These are phyloP conservation scores for Tanozyma kutaoensis DNA, from an alignment of 805 yeast species.

Conservation along the genomic window DNA sequence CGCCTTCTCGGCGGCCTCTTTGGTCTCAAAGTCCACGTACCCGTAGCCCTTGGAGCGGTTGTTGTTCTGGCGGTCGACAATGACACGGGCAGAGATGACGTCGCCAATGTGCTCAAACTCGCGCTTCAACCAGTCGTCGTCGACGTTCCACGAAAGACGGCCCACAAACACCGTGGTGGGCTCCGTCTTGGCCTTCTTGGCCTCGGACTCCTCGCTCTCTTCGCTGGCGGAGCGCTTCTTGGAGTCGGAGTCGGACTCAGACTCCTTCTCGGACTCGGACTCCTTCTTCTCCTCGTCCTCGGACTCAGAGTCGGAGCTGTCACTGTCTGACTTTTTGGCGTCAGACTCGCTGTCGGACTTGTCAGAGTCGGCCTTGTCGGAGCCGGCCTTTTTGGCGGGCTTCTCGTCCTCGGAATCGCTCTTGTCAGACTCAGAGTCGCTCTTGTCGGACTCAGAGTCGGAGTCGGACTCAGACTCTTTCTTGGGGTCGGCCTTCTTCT, in stretches of 20 bases:
- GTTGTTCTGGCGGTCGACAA: slow-evolving; percentile 71
- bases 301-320: not conserved
- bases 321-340: slow-evolving; percentile 2
- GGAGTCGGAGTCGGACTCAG: too few species aligned
- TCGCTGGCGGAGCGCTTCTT: slow-evolving; percentile 13
- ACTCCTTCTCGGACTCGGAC: too few species aligned
- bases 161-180: slow-evolving; percentile 85
- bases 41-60: slow-evolving; percentile 96
- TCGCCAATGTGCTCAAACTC: slow-evolving; percentile 81
- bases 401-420: slow-evolving; percentile 11
- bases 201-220: slow-evolving; percentile 14
- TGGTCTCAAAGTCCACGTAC: slow-evolving; percentile 84
- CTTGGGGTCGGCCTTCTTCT: slow-evolving; percentile 11
- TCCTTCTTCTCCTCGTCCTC: slow-evolving; percentile 3
- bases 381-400: slow-evolving; percentile 4
- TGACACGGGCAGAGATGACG: slow-evolving; percentile 80
- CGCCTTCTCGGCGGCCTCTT: slow-evolving; percentile 76
- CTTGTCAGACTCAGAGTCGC: slow-evolving; percentile 7
- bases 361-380: slow-evolving; percentile 10
- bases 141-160: slow-evolving; percentile 93
- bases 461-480: slow-evolving; percentile 12
- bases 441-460: slow-evolving; percentile 7
- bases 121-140: slow-evolving; percentile 82
- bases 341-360: slow-evolving; percentile 35
- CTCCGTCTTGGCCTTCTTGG: slow-evolving; percentile 41